Base-by-base conservation (phyloP, 768 basidiomycete genomes). In the Termitomyces titanicus region DNA sequence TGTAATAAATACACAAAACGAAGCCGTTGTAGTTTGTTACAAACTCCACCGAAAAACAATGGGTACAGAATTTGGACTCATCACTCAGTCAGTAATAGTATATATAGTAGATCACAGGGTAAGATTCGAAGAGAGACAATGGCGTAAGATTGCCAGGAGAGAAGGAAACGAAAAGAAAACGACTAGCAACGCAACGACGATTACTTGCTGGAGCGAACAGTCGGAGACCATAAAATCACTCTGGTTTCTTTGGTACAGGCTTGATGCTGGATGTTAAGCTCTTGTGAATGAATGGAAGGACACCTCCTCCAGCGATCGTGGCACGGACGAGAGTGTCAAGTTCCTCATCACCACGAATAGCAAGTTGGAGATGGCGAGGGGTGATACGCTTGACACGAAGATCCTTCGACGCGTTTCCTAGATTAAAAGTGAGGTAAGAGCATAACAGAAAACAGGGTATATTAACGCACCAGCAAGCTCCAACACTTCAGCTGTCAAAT, bases 331-430 rank as follows among this genome's bases (percentile, higher is more conserved):
- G 85, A 17, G 85, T 88, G 68, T 98, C 95, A n/a, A 98, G 86
- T 67, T 98, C 95, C 70, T 97, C 94, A 70, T 98, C 95, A 33
- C 95, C 95, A 57, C 94, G 89, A 61, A 98, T 98, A 25, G 95
- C 95, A 27, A 97, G 84, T 70, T 97, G 95, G 60, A 98, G 72
- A 74, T 98, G 95, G 63, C 95, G 88, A 17, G 95, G 95, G 0
- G 93, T 96, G 68, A 98, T 95, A 71, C 95, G 92, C 72, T 97
- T 98, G 45, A 96, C 94, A 47, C 89, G 84, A n/a, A 97, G 81
- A 75, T 98, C 95, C 67, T 97, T 96, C 2, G 94, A 96, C 27
- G 95, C 95, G 70, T 98, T 98, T 22, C 95, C 94, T 95, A 57
- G 15, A 39, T 13, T 24, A 3, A 18, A 11, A 13, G 20, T 38